These are phyloP conservation scores for Fragaria vesca DNA, from an alignment of 306 rosid species.

Conservation along the genomic window DNA sequence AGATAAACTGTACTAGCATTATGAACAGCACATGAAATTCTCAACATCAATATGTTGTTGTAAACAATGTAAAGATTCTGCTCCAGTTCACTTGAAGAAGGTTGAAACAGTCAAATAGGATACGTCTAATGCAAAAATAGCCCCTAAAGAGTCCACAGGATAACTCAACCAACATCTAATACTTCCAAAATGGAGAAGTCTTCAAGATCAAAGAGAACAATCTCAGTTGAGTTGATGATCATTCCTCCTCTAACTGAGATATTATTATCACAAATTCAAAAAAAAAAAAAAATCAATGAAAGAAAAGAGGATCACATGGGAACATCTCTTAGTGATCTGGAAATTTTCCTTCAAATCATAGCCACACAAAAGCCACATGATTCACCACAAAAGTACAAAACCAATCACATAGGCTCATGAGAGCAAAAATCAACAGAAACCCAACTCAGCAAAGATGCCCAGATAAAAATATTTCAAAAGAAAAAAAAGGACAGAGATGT, in stretches of 20 bases:
- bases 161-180: neutral
- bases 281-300: neutral
- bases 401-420: neutral
- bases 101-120: neutral
- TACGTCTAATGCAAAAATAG: neutral
- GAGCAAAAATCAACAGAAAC: neutral
- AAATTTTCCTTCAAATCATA: constrained; percentile 1
- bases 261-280: neutral
- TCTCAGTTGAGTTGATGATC: neutral
- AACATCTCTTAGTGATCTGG: neutral
- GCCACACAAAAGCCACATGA: neutral
- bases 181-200: neutral
- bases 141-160: neutral
- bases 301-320: neutral
- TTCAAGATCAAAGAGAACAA: neutral
- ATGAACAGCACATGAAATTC: neutral
- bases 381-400: neutral
- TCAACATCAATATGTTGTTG: neutral
- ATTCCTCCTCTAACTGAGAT: neutral
- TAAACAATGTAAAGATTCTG: neutral
- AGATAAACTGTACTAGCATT: neutral
- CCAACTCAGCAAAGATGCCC: neutral
- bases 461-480: neutral
- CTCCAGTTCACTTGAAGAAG: neutral
- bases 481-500: neutral